A percentile compares a stretch with the other conserved stretches of the same genome.
Evolutionary conservation across 139 green algal genomes (phyloP).

Genomic region (Chlorella sp.): DNA sequence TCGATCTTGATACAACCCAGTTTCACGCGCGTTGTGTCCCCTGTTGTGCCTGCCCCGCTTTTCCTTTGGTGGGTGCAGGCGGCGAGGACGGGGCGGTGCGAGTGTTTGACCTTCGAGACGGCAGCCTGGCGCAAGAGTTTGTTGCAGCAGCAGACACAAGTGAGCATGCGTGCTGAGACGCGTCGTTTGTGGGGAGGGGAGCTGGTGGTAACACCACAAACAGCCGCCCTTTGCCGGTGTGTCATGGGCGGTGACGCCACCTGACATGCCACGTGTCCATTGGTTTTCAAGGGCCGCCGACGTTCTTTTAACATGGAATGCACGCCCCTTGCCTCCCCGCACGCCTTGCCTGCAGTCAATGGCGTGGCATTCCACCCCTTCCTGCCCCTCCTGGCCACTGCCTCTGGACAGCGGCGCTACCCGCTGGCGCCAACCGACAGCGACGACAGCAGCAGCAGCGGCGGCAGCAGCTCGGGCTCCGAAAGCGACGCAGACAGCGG

Average conservation of each 20-base stretch:
- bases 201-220: too few relatives aligned
- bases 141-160: constrained; percentile 66
- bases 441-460: background rate
- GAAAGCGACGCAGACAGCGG: background rate
- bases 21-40: background rate
- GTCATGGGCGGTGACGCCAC: too few relatives aligned
- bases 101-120: constrained; percentile 81
- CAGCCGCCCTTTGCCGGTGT: too few relatives aligned
- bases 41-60: background rate
- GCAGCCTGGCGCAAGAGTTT: constrained; percentile 53
- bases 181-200: too few relatives aligned
- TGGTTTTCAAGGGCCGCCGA: background rate
- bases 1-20: too few relatives aligned
- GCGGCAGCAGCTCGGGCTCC: background rate
- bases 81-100: constrained; percentile 56
- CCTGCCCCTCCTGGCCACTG: constrained; percentile 74
- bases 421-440: constrained; percentile 30
- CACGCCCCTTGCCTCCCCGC: background rate
- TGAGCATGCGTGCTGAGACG: constrained; percentile 1
- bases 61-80: constrained; percentile 34
- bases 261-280: background rate
- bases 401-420: constrained; percentile 66
- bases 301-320: too few relatives aligned
- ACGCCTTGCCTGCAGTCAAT: constrained; percentile 58
- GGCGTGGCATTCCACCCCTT: constrained; percentile 82